Base-by-base conservation (phyloP, 1,139 yeast genomes). In the Suhomyces terraborum region DNA sequence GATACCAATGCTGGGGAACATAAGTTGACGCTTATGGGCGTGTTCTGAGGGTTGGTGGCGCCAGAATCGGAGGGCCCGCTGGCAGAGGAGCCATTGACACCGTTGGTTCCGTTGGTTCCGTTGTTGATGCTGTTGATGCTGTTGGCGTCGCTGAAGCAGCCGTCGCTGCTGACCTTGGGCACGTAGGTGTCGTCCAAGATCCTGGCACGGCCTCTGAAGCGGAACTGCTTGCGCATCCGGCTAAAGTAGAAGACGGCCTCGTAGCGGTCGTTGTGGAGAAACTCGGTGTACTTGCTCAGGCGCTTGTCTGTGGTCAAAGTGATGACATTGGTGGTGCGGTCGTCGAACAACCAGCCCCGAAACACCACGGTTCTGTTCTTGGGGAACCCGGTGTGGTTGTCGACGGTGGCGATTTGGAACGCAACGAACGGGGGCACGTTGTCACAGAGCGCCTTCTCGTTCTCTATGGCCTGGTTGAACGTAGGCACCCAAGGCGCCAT, bases 161-260 rank as follows among this genome's bases (percentile, higher is more conserved):
- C 33, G 10, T 65, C 55, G 42, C 68, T 54, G 44, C 62, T 67
- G 34, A 73, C 55, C 17, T 46, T 49, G 1, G 79, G 79, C 19
- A 52, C 54, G 36, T 61, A 49, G 5, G 54, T 56, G 30, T 58
- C 57, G 48, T 69, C 75, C 20, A 75, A 63, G 29, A 79, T 54
- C 42, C 77, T 66, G 2, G 87, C 87, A 32, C 69, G 62, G 8
- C 95, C 95, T 40, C 82, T 73, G 48, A 88, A 69, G 52, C 96
- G 69, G 57, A 83, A 83, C 64, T 87, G 95, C 55, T 77, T 82
- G 55, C 75, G 75, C 21, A 76, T 61, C 26, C 67, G 68, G 12
- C 73, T 75, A 55, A 86, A 84, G 67, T 85, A 84, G 57, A 85
- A 86, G 43, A 88, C 86, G 2, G 89, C 87, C 64, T 87, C 95